A percentile compares a stretch with the other conserved stretches of the same genome.
Conservation (phyloP, 2,329 filamentous ascomycete species). For the Pseudophaeomoniella oleicola region DNA sequence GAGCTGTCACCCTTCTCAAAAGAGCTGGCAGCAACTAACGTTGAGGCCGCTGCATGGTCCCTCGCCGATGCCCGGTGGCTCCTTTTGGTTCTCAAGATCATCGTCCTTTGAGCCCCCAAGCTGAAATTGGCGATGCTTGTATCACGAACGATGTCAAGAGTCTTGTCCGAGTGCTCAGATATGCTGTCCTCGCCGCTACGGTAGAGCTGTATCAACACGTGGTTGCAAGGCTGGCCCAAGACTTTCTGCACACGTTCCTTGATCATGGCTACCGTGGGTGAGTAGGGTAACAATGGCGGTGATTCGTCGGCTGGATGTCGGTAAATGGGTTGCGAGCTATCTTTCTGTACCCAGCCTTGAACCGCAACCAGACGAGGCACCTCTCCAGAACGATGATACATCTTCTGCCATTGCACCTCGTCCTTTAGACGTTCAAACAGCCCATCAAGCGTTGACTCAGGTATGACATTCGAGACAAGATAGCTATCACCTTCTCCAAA, state of each 20-base stretch:
- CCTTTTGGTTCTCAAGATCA: slow-evolving; percentile 78
- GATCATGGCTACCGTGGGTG: slow-evolving; percentile 55
- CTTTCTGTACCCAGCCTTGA: slow-evolving; percentile 54
- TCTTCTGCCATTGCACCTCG: slow-evolving; percentile 77
- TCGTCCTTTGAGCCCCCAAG: slow-evolving; percentile 78
- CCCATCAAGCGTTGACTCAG: slow-evolving; percentile 36
- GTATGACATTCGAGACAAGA: slow-evolving; percentile 56
- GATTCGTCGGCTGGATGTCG: slow-evolving; percentile 86
- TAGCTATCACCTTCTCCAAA: slow-evolving; percentile 73
- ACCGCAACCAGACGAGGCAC: slow-evolving; percentile 86
- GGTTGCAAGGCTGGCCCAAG: slow-evolving; percentile 72
- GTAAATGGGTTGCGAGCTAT: slow-evolving; percentile 70
- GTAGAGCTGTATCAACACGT: slow-evolving; percentile 86
- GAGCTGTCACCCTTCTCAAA: no score
- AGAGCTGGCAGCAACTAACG: slow-evolving; percentile 7
- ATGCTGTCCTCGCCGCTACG: slow-evolving; percentile 83
- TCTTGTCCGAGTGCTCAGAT: slow-evolving; percentile 94
- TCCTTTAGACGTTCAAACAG: slow-evolving; percentile 56
- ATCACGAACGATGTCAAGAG: slow-evolving; percentile 67
- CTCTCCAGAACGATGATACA: slow-evolving; percentile 83
- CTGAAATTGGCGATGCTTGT: slow-evolving; percentile 88
- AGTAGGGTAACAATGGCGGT: slow-evolving; percentile 62
- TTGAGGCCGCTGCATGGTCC: not conserved
- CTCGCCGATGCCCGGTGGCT: not conserved
- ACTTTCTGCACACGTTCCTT: slow-evolving; percentile 53